Evolutionary conservation across 345 rosid genomes (phyloP), one percentile per base, ranked within the genome.

Genomic region (Nephelium lappaceum): DNA sequence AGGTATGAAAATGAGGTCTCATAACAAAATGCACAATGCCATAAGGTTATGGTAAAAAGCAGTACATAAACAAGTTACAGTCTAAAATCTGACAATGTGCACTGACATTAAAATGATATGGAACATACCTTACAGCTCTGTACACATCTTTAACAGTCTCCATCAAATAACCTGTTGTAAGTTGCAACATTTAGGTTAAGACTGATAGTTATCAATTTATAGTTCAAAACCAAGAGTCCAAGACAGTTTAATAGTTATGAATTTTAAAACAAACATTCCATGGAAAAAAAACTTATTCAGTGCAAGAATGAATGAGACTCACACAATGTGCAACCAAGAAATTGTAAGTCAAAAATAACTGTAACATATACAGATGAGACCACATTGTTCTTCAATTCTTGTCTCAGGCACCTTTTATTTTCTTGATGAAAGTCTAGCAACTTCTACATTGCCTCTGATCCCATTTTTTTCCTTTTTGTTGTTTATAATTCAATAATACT

Each of bases 131-230:
- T 69, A 85, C 70, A 61, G 75, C 74, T 82, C 63, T 76, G 79
- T 81, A 87, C 11, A 82, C 60, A 73, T 81, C 90, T 42, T 71
- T 60, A 65, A 78, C 11, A 51, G 74, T 78, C 84, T 87, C 90
- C 53, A 12, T 24, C 75, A 85, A 80, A 65, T 82, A 83, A 60
- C 88, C 90, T 87, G 85, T 43, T 69, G 78, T 53, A 80, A 72
- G 76, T 47, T 19, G 70, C 60, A 80, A 31, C 11, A 53, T 71
- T 78, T 51, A 73, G 69, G 63, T 58, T 66, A 65, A 47, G 64
- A 75, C 31, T 39, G 31, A 49, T 24, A 18, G 5, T 41, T 21
- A 12, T 62, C 1, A 1, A 63, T 49, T 31, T 49, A 21, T 38
- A 66, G 23, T 39, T 49, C 47, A 65, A 67, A 31, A 31, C 38